These are phyloP conservation scores for Pythium volutum DNA, from an alignment of 352 stramenopile genomes.

Conservation along the genomic window DNA sequence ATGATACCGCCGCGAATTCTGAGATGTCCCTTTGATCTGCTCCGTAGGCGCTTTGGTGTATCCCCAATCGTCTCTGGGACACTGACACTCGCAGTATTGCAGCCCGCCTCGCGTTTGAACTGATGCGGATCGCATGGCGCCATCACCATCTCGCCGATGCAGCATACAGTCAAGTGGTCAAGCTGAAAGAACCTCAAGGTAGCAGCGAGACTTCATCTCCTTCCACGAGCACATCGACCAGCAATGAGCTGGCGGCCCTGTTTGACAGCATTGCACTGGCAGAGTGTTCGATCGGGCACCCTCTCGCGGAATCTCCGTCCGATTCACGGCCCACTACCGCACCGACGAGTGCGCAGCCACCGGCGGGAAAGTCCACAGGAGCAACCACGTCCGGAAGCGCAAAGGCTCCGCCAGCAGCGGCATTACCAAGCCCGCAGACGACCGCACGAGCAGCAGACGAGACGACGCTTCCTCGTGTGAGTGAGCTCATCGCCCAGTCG, in stretches of 20 bases:
- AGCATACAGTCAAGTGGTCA: constrained; percentile 13
- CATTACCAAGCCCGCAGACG: constrained; percentile 18
- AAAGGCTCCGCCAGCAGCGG: constrained; percentile 4
- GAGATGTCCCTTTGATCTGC: neutral
- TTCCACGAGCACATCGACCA: neutral
- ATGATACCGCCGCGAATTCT: neutral
- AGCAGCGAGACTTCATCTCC: neutral
- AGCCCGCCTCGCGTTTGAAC: constrained; percentile 53
- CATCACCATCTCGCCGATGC: constrained; percentile 23
- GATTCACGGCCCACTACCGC: constrained; percentile 10
- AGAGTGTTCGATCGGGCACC: constrained; percentile 9
- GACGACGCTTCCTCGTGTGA: constrained; percentile 26
- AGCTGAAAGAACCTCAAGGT: constrained; percentile 4
- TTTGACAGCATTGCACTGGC: constrained; percentile 15
- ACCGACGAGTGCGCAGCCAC: neutral
- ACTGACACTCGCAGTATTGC: constrained; percentile 48
- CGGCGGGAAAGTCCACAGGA: neutral
- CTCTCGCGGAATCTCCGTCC: neutral
- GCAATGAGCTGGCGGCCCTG: constrained; percentile 13
- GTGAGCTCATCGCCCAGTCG: constrained; percentile 35
- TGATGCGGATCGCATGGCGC: constrained; percentile 42
- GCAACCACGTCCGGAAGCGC: neutral
- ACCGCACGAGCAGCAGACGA: constrained; percentile 22
- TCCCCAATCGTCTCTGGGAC: constrained; percentile 34
- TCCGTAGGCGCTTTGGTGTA: constrained; percentile 26